Conservation (phyloP, 805 yeast species). For the Groenewaldozyma salmanticensis region DNA sequence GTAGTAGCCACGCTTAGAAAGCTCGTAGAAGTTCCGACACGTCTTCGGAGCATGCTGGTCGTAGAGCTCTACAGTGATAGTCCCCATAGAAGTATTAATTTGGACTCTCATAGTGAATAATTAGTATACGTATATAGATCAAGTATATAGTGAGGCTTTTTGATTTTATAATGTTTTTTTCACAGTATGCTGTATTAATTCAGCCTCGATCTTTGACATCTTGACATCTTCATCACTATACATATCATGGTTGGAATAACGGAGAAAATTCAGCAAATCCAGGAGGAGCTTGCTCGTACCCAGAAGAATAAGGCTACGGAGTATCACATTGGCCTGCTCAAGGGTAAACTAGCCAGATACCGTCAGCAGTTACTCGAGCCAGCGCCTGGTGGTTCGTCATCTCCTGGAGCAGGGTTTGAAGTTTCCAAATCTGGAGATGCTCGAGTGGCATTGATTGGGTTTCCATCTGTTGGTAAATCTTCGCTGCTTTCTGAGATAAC, state of each 20-base stretch:
- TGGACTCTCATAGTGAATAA: background rate
- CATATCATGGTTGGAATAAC: conserved; percentile 17
- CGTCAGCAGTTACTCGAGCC: conserved; percentile 90
- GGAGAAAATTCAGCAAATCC: conserved; percentile 81
- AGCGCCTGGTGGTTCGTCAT: conserved; percentile 58
- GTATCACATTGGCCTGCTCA: conserved; percentile 86
- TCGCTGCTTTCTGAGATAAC: conserved; percentile 83
- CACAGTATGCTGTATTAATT: too few species aligned
- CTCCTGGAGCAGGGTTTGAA: conserved; percentile 83
- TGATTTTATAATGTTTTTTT: too few species aligned
- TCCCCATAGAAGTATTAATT: conserved; percentile 15
- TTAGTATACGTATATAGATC: background rate
- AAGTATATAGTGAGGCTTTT: too few species aligned
- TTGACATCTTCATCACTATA: background rate
- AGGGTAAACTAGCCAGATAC: conserved; percentile 89
- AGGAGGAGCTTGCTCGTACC: conserved; percentile 87
- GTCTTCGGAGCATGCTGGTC: conserved; percentile 22
- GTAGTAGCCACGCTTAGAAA: conserved; percentile 27
- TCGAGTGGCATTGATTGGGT: conserved; percentile 88
- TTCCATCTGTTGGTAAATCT: conserved; percentile 96
- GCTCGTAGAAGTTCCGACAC: conserved; percentile 12
- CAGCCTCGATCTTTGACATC: too few species aligned
- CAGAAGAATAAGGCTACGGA: conserved; percentile 98
- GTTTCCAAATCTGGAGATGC: conserved; percentile 96
- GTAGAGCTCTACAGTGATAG: conserved; percentile 21